A percentile compares a stretch with the other conserved stretches of the same genome.
Conservation (phyloP, 805 yeast genomes). For the Henningerozyma blattae region DNA sequence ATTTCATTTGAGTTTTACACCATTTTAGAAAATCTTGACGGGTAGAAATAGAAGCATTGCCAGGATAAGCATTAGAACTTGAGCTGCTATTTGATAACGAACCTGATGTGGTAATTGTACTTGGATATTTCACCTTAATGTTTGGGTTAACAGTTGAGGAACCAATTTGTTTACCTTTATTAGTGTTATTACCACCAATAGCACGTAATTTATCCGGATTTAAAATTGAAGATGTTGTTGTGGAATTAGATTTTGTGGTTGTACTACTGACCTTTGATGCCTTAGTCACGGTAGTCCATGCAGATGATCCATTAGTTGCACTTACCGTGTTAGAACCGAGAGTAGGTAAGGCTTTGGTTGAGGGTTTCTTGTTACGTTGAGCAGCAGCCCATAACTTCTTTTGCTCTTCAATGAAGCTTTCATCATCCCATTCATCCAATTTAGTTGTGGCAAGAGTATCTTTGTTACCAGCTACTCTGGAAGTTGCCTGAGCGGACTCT, state of each 20-base stretch:
- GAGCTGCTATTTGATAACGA: no score
- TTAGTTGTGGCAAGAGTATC: neutral
- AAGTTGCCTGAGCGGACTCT: slow-evolving; percentile 1
- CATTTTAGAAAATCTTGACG: slow-evolving; percentile 57
- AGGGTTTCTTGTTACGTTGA: slow-evolving; percentile 43
- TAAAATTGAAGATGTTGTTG: slow-evolving; percentile 11
- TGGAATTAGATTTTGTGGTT: slow-evolving; percentile 5
- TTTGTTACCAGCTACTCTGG: neutral
- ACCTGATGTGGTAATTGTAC: neutral
- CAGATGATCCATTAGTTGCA: slow-evolving; percentile 6
- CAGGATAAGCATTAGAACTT: slow-evolving; percentile 15
- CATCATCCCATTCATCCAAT: slow-evolving; percentile 12
- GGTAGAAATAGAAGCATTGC: slow-evolving; percentile 27
- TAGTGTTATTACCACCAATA: slow-evolving; percentile 11
- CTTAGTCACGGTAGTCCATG: slow-evolving; percentile 23
- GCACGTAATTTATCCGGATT: slow-evolving; percentile 27
- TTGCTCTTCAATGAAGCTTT: slow-evolving; percentile 22
- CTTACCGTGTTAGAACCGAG: no score
- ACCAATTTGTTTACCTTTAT: slow-evolving; percentile 10
- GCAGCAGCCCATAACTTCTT: slow-evolving; percentile 33
- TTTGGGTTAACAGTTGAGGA: slow-evolving; percentile 21
- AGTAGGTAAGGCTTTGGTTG: neutral
- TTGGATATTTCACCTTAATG: slow-evolving; percentile 11
- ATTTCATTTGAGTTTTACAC: slow-evolving; percentile 56
- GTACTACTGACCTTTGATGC: slow-evolving; percentile 9